Base-by-base conservation (phyloP, 768 basidiomycete genomes). In the Tulasnella sp. region DNA sequence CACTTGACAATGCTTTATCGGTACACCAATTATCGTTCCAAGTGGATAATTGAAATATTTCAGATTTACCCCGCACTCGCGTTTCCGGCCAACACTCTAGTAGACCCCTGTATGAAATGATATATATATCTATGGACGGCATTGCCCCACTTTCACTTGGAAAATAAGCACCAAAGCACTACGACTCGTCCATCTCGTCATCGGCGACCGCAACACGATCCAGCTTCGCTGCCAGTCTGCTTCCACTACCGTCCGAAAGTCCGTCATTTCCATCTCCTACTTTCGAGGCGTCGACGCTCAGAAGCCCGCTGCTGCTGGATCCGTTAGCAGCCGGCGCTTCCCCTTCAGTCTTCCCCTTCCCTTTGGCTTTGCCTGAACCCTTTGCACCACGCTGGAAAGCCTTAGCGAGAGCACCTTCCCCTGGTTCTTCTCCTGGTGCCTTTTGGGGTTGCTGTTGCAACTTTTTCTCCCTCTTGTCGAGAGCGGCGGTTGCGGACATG, bases 401-500 rank as follows among this genome's bases (percentile, higher is more conserved):
- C 34, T 68, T 68, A 27, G 62, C 62, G 62, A 68, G 62, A 3
- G 62, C 62, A 34, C 62, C 62, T 14, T 68, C 62, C 31, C 62
- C 34, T 19, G 62, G 62, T 31, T 68, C 62, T 8, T 68, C 62
- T 34, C 62, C 62, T 14, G 62, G 62, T 0, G 62, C 14, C 62
- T 68, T 68, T 14, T 68, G 62, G 36, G 62, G 31, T 36, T 68
- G 62, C 31, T 68, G 62, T 18, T 68, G 62, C 27, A 68, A 36
- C 40, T 77, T 77, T 34, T 68, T 62, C 79, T 77, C 79, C 3
- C 79, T 40, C 40, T 80, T 80, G 5, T 42, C 38, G 21, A 81
- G 38, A 8, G 80, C 80, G 6, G 40, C 40, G 9, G 80, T 40
- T n/a, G 80, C 80, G 12, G 80, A 34, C 38, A 81, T 80, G 42